Percentiles rank a stretch among this genome's conserved stretches.
Evolutionary conservation across 371 early-diverging fungal genomes (phyloP).

Genomic region (Mucor indicus): DNA sequence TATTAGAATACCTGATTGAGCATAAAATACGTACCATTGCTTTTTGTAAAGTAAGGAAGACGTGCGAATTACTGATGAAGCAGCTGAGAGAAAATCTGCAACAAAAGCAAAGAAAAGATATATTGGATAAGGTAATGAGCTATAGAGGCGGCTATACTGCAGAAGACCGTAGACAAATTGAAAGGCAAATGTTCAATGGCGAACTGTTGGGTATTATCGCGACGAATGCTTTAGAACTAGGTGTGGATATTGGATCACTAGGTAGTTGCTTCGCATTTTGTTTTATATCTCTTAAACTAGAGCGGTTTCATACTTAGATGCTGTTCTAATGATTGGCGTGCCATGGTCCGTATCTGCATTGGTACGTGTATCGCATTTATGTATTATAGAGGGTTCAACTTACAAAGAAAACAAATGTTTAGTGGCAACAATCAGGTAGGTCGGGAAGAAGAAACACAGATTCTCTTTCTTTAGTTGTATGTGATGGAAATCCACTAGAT

Average conservation of each 20-base stretch:
- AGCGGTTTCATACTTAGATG: no score
- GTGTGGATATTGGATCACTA: constrained; percentile 66
- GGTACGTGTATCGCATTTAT: constrained; percentile 15
- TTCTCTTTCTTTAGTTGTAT: constrained; percentile 56
- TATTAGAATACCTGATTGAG: constrained; percentile 38
- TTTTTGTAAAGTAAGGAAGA: constrained; percentile 53
- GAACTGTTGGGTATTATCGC: constrained; percentile 54
- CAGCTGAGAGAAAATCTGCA: constrained; percentile 37
- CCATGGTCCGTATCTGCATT: constrained; percentile 53
- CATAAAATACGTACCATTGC: constrained; percentile 43
- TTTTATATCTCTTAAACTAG: not conserved
- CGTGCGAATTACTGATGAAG: constrained; percentile 45
- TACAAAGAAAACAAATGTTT: not conserved
- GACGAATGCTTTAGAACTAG: constrained; percentile 71
- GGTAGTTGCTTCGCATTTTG: constrained; percentile 20
- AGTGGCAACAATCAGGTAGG: constrained; percentile 70
- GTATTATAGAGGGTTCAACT: not conserved
- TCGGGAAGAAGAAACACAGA: constrained; percentile 64
- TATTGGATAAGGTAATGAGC: constrained; percentile 40
- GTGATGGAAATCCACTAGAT: constrained; percentile 51
- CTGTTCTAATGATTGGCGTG: constrained; percentile 57
- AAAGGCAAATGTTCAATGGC: constrained; percentile 53
- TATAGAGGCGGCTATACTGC: constrained; percentile 68
- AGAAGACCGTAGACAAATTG: constrained; percentile 55
- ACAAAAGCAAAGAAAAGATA: constrained; percentile 15